Evolutionary conservation across 805 yeast genomes (phyloP).

Genomic region (Saccharomyces jurei): DNA sequence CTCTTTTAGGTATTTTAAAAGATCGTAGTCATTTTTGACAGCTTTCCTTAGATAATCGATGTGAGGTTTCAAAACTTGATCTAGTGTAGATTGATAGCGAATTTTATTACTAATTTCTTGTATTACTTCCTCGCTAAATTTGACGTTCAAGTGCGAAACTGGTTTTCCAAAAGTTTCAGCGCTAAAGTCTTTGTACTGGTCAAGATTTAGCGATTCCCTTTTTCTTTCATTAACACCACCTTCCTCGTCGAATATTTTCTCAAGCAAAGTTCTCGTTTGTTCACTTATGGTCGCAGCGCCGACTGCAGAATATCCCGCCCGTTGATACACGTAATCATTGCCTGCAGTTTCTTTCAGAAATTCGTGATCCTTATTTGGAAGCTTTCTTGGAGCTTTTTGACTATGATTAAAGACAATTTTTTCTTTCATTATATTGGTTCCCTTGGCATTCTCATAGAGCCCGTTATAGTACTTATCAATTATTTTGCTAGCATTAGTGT

Average conservation of each 20-base stretch:
- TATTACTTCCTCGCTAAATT: background rate
- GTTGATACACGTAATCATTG: background rate
- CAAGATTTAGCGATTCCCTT: background rate
- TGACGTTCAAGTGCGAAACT: background rate
- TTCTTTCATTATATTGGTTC: background rate
- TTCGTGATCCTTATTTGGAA: background rate
- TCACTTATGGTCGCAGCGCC: background rate
- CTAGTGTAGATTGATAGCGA: conserved; percentile 15
- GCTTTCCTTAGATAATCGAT: conserved; percentile 4
- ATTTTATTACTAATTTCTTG: background rate
- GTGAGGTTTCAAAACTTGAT: conserved; percentile 17
- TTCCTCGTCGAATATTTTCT: background rate
- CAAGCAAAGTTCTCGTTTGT: background rate
- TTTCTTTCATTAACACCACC: background rate
- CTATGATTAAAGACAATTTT: background rate
- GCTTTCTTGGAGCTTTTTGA: background rate
- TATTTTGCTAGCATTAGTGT: background rate
- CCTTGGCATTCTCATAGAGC: background rate
- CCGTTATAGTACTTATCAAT: background rate
- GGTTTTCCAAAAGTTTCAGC: background rate
- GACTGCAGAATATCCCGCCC: background rate
- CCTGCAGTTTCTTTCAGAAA: background rate
- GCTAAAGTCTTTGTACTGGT: background rate
- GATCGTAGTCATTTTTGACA: conserved; percentile 22
- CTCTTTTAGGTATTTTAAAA: conserved; percentile 11